These are phyloP conservation scores for Hypocrella siamensis DNA, from an alignment of 2,329 filamentous ascomycete species.

Conservation along the genomic window DNA sequence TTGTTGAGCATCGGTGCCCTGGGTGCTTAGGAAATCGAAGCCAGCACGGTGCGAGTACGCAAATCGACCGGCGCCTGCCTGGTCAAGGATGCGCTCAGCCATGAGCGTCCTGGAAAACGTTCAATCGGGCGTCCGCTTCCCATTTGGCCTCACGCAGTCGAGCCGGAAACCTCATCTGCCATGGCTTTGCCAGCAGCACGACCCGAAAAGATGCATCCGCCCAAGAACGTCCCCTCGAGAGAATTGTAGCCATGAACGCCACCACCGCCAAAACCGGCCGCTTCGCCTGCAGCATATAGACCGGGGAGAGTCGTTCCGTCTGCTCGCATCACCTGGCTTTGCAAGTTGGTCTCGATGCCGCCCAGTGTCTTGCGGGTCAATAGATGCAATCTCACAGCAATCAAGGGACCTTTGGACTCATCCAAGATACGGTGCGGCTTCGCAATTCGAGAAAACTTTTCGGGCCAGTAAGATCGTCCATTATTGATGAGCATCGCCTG, in stretches of 20 bases:
- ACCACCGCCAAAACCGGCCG: conserved; percentile 44
- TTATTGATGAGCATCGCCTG: conserved; percentile 47
- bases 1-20: too few relatives aligned
- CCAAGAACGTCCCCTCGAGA: conserved; percentile 46
- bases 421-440: conserved; percentile 38
- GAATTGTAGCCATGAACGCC: conserved; percentile 47
- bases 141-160: background rate
- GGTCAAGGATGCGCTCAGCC: too few relatives aligned
- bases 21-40: too few relatives aligned
- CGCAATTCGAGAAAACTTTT: conserved; percentile 33
- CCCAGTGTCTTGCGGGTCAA: conserved; percentile 46
- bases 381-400: conserved; percentile 44
- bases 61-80: too few relatives aligned
- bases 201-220: conserved; percentile 48
- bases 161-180: conserved; percentile 24
- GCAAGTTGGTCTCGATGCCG: conserved; percentile 42
- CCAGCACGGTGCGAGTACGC: too few relatives aligned
- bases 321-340: conserved; percentile 37
- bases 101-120: too few relatives aligned
- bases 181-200: conserved; percentile 39
- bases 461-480: conserved; percentile 38
- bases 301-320: conserved; percentile 33
- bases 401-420: conserved; percentile 38
- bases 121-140: background rate
- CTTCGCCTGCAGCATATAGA: conserved; percentile 44